Percentiles rank a stretch among this genome's conserved stretches.
These are phyloP conservation scores for Fraxinus paxiana DNA, from an alignment of 305 asterid genomes.

Conservation along the genomic window DNA sequence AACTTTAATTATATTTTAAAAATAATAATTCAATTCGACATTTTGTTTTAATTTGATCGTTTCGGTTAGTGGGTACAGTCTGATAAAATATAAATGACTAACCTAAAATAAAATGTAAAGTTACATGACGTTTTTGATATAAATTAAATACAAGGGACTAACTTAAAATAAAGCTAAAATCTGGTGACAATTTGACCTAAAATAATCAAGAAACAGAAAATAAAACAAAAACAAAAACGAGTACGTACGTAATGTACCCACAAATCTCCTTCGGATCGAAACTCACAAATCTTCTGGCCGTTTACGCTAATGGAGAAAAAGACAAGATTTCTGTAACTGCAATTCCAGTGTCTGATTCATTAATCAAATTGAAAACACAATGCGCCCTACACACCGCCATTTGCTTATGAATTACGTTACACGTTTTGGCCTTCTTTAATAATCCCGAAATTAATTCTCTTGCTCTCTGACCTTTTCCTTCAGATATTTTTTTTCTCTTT, in stretches of 20 bases:
- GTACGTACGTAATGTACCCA: not conserved
- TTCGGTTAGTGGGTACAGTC: not conserved
- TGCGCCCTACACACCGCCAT: not conserved
- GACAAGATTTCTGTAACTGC: conserved; percentile 12
- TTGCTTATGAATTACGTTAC: conserved; percentile 3
- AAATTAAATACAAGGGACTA: not conserved
- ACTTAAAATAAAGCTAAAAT: not conserved
- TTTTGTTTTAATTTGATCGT: not conserved
- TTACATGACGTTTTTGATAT: not conserved
- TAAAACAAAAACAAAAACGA: not conserved
- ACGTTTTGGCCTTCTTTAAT: conserved; percentile 17
- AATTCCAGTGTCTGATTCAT: not conserved
- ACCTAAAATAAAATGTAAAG: not conserved
- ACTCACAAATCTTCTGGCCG: not conserved
- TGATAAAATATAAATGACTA: not conserved
- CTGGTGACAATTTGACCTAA: not conserved
- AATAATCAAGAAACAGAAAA: not conserved
- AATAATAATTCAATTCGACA: not conserved
- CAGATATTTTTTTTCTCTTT: conserved; percentile 5
- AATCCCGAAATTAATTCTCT: not conserved
- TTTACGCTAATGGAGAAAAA: conserved; percentile 13
- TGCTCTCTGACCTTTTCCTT: not conserved
- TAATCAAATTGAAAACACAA: not conserved
- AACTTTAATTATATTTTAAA: not conserved
- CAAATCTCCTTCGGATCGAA: not conserved